Evolutionary conservation across 2,329 filamentous ascomycete species (phyloP).

Genomic region (Dactylellina parvicollis): DNA sequence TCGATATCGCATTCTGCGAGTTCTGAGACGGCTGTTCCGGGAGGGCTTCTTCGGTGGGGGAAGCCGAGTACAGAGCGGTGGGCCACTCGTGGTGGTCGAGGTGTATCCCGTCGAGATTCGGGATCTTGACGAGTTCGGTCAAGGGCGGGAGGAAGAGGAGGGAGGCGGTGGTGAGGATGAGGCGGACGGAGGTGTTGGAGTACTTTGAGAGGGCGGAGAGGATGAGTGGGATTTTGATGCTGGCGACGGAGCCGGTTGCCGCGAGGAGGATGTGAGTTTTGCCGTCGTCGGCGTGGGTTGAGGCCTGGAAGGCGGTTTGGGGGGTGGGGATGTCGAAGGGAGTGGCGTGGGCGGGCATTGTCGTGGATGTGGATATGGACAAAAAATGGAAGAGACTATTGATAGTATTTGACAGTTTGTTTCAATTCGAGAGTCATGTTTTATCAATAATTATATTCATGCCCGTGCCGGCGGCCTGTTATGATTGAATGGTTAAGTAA

Average conservation of each 20-base stretch:
- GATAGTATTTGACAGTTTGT: no score
- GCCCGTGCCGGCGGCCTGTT: no score
- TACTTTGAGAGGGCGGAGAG: slow-evolving; percentile 63
- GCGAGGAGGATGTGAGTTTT: slow-evolving; percentile 73
- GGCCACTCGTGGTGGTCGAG: slow-evolving; percentile 87
- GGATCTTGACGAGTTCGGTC: slow-evolving; percentile 68
- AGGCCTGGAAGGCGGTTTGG: slow-evolving; percentile 57
- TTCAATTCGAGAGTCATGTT: no score
- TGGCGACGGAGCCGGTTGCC: slow-evolving; percentile 80
- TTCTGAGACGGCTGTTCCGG: neutral
- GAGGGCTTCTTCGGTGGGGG: neutral
- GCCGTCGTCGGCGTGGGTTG: slow-evolving; percentile 63
- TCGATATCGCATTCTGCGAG: slow-evolving; percentile 12
- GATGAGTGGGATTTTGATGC: slow-evolving; percentile 81
- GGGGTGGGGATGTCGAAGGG: slow-evolving; percentile 27
- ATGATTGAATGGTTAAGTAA: neutral
- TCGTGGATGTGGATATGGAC: no score
- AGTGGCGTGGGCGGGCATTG: slow-evolving; percentile 31
- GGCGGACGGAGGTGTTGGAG: slow-evolving; percentile 77
- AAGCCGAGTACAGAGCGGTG: slow-evolving; percentile 61
- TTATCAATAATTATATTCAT: no score
- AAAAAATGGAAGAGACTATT: no score
- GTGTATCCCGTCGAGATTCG: slow-evolving; percentile 83
- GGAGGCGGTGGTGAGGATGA: slow-evolving; percentile 80
- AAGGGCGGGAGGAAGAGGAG: slow-evolving; percentile 76